These are phyloP conservation scores for Cladophialophora bantiana DNA, from an alignment of 2,329 filamentous ascomycete genomes.

Conservation along the genomic window DNA sequence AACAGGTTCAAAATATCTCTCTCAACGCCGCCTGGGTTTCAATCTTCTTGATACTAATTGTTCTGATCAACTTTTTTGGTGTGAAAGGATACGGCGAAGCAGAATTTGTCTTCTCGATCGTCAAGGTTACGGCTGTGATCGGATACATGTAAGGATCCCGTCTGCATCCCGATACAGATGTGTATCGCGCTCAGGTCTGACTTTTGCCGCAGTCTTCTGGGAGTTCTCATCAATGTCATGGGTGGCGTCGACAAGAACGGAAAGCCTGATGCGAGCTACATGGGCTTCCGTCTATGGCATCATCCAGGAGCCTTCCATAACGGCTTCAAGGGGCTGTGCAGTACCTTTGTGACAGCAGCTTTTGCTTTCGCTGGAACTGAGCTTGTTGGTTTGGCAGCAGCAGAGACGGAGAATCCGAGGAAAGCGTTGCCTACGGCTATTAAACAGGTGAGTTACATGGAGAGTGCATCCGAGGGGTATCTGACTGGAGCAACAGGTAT, in stretches of 20 bases:
- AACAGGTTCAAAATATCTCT: constrained; percentile 40
- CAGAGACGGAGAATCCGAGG: constrained; percentile 60
- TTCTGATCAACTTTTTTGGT: constrained; percentile 80
- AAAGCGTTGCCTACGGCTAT: constrained; percentile 58
- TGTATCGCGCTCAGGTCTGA: constrained; percentile 14
- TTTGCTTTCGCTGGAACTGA: constrained; percentile 66
- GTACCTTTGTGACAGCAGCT: constrained; percentile 62
- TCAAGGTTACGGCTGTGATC: constrained; percentile 82
- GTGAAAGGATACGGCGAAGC: constrained; percentile 85
- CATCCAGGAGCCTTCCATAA: constrained; percentile 56
- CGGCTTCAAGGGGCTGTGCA: constrained; percentile 61
- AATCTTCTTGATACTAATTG: constrained; percentile 74
- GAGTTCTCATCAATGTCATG: constrained; percentile 70
- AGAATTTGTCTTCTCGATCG: constrained; percentile 78
- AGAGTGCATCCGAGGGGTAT: background rate
- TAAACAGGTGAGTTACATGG: constrained; percentile 50
- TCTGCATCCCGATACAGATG: background rate
- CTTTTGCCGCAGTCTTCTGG: constrained; percentile 68
- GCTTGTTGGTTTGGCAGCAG: constrained; percentile 61
- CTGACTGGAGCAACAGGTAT: constrained; percentile 39
- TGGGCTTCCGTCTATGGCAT: constrained; percentile 78
- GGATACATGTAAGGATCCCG: constrained; percentile 70
- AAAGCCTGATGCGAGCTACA: constrained; percentile 74
- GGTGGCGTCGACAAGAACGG: constrained; percentile 72
- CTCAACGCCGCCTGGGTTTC: constrained; percentile 62